A percentile compares a stretch with the other conserved stretches of the same genome.
Evolutionary conservation across 108 stramenopile species (phyloP).

Genomic region (Parmales sp.): DNA sequence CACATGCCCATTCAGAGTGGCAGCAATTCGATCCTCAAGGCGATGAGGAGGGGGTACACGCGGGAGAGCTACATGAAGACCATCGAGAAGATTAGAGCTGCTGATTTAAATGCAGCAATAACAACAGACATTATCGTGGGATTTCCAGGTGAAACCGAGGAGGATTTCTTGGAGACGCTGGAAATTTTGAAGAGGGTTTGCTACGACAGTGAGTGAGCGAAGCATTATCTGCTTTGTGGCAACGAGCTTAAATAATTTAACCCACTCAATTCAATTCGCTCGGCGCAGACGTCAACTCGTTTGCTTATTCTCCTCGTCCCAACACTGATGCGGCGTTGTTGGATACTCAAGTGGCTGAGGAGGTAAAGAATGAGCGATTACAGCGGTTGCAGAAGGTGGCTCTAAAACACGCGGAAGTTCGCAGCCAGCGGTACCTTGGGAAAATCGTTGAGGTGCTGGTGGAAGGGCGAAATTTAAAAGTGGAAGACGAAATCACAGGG

Average conservation of each 20-base stretch:
- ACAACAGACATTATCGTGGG: slow-evolving; percentile 85
- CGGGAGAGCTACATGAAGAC: slow-evolving; percentile 78
- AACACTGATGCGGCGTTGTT: slow-evolving; percentile 72
- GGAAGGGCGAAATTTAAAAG: slow-evolving; percentile 84
- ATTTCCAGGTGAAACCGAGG: slow-evolving; percentile 95
- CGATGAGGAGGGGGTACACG: slow-evolving; percentile 93
- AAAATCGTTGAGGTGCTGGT: slow-evolving; percentile 78
- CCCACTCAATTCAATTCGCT: no score
- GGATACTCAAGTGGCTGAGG: slow-evolving; percentile 72
- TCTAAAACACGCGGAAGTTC: slow-evolving; percentile 69
- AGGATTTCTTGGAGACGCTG: slow-evolving; percentile 81
- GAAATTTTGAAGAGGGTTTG: slow-evolving; percentile 77
- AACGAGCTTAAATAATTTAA: background rate
- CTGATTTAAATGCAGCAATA: slow-evolving; percentile 84
- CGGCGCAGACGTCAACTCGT: slow-evolving; percentile 57
- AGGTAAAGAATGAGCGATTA: slow-evolving; percentile 77
- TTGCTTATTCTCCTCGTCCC: slow-evolving; percentile 72
- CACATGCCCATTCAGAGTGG: slow-evolving; percentile 91
- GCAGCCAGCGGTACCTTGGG: slow-evolving; percentile 83
- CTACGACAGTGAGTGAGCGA: background rate
- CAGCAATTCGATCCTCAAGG: slow-evolving; percentile 64
- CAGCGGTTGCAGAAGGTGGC: slow-evolving; percentile 75
- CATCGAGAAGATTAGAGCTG: slow-evolving; percentile 63
- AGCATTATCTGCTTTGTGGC: background rate
- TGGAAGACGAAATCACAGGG: slow-evolving; percentile 84